Evolutionary conservation across 2,329 filamentous ascomycete species (phyloP).

Genomic region (Exophiala viscosa): DNA sequence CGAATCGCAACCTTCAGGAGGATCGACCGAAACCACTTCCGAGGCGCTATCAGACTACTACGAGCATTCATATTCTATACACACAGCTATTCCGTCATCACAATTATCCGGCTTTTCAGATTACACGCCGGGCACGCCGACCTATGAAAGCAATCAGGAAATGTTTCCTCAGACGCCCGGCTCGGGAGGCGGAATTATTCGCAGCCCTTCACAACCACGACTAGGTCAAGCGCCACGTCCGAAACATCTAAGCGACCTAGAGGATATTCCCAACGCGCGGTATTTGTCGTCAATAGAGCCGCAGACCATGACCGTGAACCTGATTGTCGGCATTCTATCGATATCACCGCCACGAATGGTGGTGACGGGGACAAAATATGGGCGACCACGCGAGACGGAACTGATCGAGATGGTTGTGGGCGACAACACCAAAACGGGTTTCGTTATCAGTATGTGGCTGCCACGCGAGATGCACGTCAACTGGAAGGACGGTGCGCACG

Average conservation of each 20-base stretch:
- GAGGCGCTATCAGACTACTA: constrained; percentile 63
- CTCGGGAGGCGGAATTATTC: constrained; percentile 23
- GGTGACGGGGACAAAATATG: constrained; percentile 57
- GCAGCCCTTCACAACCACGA: constrained; percentile 24
- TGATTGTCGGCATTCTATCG: constrained; percentile 76
- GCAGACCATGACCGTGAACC: constrained; percentile 75
- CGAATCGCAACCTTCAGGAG: constrained; percentile 25
- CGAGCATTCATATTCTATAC: constrained; percentile 69
- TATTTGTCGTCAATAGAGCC: constrained; percentile 67
- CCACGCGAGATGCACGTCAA: constrained; percentile 28
- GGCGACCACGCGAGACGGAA: constrained; percentile 49
- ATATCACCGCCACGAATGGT: constrained; percentile 65
- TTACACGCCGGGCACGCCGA: constrained; percentile 26
- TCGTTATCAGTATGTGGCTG: constrained; percentile 83
- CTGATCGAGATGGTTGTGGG: constrained; percentile 76
- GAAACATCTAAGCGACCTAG: constrained; percentile 57
- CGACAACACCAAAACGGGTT: constrained; percentile 78
- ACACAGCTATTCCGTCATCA: constrained; percentile 64
- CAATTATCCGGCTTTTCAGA: constrained; percentile 43
- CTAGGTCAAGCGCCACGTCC: constrained; percentile 24
- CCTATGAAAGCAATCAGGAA: constrained; percentile 27
- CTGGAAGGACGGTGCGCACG: constrained; percentile 28
- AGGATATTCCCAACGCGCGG: constrained; percentile 64
- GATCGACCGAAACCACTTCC: constrained; percentile 27
- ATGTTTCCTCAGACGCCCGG: constrained; percentile 23